A percentile compares a stretch with the other conserved stretches of the same genome.
These are phyloP conservation scores for Aspergillus japonicus DNA, from an alignment of 2,329 filamentous ascomycete species.

Conservation along the genomic window DNA sequence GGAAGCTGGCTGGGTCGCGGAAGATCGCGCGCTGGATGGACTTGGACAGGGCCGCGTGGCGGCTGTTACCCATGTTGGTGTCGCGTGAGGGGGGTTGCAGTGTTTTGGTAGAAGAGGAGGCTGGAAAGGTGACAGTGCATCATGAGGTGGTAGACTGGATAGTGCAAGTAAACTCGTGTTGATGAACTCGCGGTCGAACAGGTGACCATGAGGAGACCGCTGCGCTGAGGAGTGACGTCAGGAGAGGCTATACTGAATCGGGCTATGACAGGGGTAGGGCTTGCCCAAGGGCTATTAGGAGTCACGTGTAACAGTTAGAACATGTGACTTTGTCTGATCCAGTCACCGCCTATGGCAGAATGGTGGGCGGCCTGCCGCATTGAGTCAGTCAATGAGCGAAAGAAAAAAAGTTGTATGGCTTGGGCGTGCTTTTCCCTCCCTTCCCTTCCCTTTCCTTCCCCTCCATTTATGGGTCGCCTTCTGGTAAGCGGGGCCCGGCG, in stretches of 20 bases:
- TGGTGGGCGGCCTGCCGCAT: constrained; percentile 20
- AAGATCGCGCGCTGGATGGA: constrained; percentile 34
- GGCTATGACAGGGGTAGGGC: constrained; percentile 15
- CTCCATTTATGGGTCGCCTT: constrained; percentile 40
- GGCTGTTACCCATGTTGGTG: constrained; percentile 23
- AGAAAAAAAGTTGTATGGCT: constrained; percentile 15
- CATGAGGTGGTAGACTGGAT: background rate
- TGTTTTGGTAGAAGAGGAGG: background rate
- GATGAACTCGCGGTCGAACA: background rate
- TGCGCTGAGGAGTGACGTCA: constrained; percentile 17
- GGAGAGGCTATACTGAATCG: background rate
- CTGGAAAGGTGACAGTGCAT: background rate
- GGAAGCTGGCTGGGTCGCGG: constrained; percentile 28
- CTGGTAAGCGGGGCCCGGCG: constrained; percentile 41
- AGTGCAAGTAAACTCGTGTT: background rate
- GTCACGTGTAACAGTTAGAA: background rate
- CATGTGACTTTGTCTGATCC: background rate
- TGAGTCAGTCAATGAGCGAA: constrained; percentile 25
- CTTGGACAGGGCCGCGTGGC: constrained; percentile 27
- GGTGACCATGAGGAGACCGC: background rate
- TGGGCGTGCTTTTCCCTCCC: constrained; percentile 17
- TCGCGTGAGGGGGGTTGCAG: background rate
- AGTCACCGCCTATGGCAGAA: constrained; percentile 30
- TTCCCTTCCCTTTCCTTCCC: constrained; percentile 13
- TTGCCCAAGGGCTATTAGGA: constrained; percentile 3